Evolutionary conservation across 257 asterid genomes (phyloP), one percentile per base, ranked within the genome.

Genomic region (Buddleja alternifolia): DNA sequence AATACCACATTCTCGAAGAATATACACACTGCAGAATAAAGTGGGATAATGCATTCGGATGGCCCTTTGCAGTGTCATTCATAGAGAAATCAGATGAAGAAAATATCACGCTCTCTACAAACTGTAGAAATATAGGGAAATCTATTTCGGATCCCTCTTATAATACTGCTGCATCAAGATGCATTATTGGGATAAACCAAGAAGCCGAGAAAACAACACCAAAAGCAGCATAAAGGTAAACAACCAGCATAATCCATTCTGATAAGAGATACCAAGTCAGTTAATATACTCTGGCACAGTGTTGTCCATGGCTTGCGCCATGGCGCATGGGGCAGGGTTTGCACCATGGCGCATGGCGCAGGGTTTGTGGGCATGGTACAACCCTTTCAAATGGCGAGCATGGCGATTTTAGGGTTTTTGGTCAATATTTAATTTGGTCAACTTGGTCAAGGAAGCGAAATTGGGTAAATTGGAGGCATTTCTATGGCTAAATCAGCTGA

Each of bases 191-290:
- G 83, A 88, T 73, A 71, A 83, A 75, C 81, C 85, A 87, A 71
- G 89, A 78, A 77, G 73, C 83, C 74, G 68, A 62, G 77, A 72
- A 78, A 72, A 67, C 69, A 68, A 77, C 70, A 83, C 88, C 88
- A 78, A 75, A 84, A 73, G 82, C 79, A 77, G 75, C 83, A 83
- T 63, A 75, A 70, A 77, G 87, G 75, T 71, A 80, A 80, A 83
- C 85, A 84, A 88, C 72, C 88, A 61, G 89, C 83, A 83, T 7
- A 78, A 70, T 71, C 85, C 90, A 78, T 67, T 83, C 88, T 69
- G 87, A 78, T 75, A 79, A 90, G 77, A 78, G 74, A 77, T 67
- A 74, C 81, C 66, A 73, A 77, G 78, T 76, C 81, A 76, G 78
- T 76, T n/a, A 69, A 51, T 63, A 69, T 53, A 64, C 53, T 67